phyloP scores from a whole-genome alignment of 768 basidiomycete genomes.

The Hericium alpestre region DNA sequence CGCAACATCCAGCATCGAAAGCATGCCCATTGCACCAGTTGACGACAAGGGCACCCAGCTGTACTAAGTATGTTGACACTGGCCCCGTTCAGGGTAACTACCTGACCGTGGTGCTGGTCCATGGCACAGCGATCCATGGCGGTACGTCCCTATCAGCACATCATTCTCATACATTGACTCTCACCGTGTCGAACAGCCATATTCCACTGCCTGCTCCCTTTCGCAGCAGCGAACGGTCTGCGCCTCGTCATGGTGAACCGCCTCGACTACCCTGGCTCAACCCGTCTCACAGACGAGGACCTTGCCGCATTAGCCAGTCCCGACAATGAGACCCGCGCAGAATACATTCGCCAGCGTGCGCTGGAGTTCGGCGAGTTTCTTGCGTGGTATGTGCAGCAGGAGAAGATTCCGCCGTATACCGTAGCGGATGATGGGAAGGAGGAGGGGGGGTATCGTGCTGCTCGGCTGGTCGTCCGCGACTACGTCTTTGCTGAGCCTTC shows the following conservation, averaged over 20 bases:
- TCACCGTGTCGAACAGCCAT: conserved; percentile 5
- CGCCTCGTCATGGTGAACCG: conserved; percentile 17
- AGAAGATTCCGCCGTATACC: conserved; percentile 4
- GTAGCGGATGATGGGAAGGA: background rate
- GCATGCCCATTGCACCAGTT: background rate
- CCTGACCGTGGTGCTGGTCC: background rate
- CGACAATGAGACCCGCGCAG: conserved; percentile 3
- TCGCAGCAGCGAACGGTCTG: conserved; percentile 8
- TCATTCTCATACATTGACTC: background rate
- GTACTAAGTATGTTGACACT: background rate
- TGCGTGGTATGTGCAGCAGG: conserved; percentile 8
- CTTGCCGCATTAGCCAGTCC: conserved; percentile 8
- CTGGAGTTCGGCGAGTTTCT: conserved; percentile 9
- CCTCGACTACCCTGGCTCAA: conserved; percentile 17
- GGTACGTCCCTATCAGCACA: background rate
- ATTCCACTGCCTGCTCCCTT: conserved; percentile 13
- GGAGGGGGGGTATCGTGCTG: conserved; percentile 8
- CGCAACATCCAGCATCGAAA: background rate
- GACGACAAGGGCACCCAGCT: background rate
- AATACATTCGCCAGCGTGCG: conserved; percentile 5
- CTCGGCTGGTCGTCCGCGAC: conserved; percentile 13
- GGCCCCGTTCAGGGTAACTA: background rate
- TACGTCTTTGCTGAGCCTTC: conserved; percentile 3
- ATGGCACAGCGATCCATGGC: background rate
- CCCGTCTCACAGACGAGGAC: conserved; percentile 12